Evolutionary conservation across 2,329 filamentous ascomycete species (phyloP).

Genomic region (Arthrobotrys conoides): DNA sequence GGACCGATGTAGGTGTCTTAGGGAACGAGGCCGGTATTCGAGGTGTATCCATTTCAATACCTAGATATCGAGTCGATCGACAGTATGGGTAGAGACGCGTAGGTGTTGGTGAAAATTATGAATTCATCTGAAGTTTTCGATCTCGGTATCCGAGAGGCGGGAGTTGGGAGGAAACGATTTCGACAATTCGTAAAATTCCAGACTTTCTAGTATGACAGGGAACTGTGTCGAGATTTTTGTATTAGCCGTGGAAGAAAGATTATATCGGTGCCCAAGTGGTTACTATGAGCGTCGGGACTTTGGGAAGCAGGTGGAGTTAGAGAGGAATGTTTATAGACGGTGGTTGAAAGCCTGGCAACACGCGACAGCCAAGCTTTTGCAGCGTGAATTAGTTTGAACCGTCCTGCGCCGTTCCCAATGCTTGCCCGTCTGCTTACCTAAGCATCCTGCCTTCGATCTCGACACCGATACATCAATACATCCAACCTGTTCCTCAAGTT

Average conservation of each 20-base stretch:
- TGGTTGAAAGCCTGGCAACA: slow-evolving; percentile 3
- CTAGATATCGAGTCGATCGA: not conserved
- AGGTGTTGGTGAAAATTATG: not conserved
- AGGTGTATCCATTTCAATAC: slow-evolving; percentile 48
- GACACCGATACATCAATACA: not conserved
- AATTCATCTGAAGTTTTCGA: slow-evolving; percentile 24
- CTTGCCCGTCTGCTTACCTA: not conserved
- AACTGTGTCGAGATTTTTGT: not conserved
- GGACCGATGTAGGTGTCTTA: slow-evolving; percentile 50
- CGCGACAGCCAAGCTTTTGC: slow-evolving; percentile 17
- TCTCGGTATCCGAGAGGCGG: slow-evolving; percentile 5
- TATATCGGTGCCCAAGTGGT: too few species aligned
- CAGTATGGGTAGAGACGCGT: slow-evolving; percentile 14
- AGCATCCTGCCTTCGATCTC: not conserved
- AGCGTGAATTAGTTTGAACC: not conserved
- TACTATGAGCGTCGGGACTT: not conserved
- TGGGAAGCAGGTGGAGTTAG: not conserved
- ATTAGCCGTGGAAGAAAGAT: not conserved
- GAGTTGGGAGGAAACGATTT: not conserved
- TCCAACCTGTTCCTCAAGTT: not conserved
- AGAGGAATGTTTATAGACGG: slow-evolving; percentile 13
- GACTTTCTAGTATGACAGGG: not conserved
- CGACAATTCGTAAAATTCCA: not conserved
- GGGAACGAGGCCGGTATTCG: slow-evolving; percentile 51
- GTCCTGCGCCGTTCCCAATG: too few species aligned